Percentiles rank a stretch among this genome's conserved stretches.
phyloP scores from a whole-genome alignment of 2,329 filamentous ascomycete species.

The Nannizzia gypsea region DNA sequence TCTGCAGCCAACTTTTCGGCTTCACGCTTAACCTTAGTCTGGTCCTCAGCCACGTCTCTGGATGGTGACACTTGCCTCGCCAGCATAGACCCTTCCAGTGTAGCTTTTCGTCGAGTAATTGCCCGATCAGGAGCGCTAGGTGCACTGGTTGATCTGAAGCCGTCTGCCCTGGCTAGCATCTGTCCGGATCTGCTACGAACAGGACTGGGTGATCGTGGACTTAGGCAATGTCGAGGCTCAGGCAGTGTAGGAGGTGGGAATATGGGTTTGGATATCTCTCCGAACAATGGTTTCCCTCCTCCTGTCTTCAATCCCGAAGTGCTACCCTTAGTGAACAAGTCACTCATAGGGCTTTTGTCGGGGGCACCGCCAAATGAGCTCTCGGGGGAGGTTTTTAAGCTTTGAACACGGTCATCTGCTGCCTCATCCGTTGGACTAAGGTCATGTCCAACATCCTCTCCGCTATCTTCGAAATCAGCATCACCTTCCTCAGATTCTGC shows the following conservation, averaged over 20 bases:
- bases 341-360: conserved; percentile 28
- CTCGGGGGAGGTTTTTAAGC: conserved; percentile 32
- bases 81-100: conserved; percentile 25
- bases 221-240: conserved; percentile 19
- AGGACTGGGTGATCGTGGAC: conserved; percentile 37
- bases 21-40: conserved; percentile 22
- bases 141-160: conserved; percentile 28
- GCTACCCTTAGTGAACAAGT: conserved; percentile 30
- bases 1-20: conserved; percentile 26
- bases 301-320: conserved; percentile 21
- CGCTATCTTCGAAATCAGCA: conserved; percentile 36
- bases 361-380: conserved; percentile 33
- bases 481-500: conserved; percentile 24
- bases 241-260: conserved; percentile 28
- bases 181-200: conserved; percentile 25
- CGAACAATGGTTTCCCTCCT: conserved; percentile 30
- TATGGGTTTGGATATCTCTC: conserved; percentile 32
- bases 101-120: conserved; percentile 31
- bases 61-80: conserved; percentile 18
- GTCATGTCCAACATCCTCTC: conserved; percentile 36
- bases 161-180: conserved; percentile 23
- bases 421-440: conserved; percentile 23
- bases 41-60: conserved; percentile 18
- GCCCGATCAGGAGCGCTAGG: conserved; percentile 28
- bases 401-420: conserved; percentile 21